phyloP scores from a whole-genome alignment of 2,329 filamentous ascomycete species.

The Ophiocordyceps sinensis region DNA sequence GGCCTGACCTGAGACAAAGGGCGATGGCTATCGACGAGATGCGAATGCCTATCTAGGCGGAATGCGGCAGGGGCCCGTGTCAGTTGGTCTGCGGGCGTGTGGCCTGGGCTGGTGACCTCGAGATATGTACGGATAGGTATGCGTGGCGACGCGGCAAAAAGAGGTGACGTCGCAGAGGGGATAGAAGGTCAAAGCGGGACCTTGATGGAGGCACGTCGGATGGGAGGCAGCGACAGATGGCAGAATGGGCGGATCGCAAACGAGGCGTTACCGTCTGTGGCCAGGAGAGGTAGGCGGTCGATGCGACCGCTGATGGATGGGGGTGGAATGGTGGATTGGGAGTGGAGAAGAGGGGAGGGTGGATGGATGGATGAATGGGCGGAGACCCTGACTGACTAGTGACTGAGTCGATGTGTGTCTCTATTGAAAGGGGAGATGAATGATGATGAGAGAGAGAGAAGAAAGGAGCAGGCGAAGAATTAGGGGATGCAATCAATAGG shows the following conservation, averaged over 20 bases:
- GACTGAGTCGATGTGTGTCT: too few relatives aligned
- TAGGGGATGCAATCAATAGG: too few relatives aligned
- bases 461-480: too few relatives aligned
- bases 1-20: conserved; percentile 1
- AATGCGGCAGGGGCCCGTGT: background rate
- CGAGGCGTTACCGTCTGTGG: background rate
- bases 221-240: background rate
- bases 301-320: background rate
- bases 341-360: background rate
- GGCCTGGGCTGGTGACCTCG: background rate
- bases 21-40: background rate
- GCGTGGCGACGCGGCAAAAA: background rate
- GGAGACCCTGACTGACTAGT: too few relatives aligned
- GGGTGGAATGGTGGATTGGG: background rate
- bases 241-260: background rate
- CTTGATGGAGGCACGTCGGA: background rate
- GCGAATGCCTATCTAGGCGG: background rate
- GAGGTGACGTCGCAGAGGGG: background rate
- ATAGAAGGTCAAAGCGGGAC: background rate
- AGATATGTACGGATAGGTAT: too few relatives aligned
- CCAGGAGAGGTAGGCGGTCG: conserved; percentile 1
- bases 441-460: too few relatives aligned
- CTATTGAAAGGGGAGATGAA: too few relatives aligned
- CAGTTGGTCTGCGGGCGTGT: background rate
- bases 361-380: background rate